phyloP scores from a whole-genome alignment of 768 basidiomycete species.

The Gloeopeniophorella convolvens region DNA sequence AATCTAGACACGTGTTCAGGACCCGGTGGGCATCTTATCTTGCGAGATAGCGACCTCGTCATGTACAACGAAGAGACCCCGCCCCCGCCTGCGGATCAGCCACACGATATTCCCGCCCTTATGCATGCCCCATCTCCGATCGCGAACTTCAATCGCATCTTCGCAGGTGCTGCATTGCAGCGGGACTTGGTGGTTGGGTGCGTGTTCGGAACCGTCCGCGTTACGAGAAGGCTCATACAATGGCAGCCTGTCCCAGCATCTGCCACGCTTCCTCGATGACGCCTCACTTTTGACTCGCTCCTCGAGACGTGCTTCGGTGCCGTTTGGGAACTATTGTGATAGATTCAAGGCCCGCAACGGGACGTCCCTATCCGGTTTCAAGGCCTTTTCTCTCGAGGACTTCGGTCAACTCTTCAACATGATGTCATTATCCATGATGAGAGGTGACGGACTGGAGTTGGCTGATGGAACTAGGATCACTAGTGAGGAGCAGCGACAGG shows the following conservation, averaged over 20 bases:
- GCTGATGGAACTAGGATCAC: not conserved
- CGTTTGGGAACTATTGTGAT: not conserved
- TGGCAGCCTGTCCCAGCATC: not conserved
- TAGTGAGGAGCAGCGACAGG: not conserved
- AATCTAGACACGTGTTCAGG: not conserved
- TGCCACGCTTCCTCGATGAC: not conserved
- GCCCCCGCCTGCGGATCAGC: not conserved
- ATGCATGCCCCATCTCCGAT: not conserved
- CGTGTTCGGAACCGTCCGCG: not conserved
- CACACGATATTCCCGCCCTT: not conserved
- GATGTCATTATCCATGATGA: not conserved
- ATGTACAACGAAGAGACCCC: not conserved
- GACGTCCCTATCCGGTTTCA: not conserved
- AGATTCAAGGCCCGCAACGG: not conserved
- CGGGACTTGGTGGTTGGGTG: not conserved
- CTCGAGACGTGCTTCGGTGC: not conserved
- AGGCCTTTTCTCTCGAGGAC: not conserved
- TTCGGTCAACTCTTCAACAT: not conserved
- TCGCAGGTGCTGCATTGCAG: not conserved
- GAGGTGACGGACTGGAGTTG: not conserved
- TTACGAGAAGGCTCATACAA: not conserved
- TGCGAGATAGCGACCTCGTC: not conserved
- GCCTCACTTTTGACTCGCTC: not conserved
- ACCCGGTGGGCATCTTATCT: slow-evolving; percentile 1
- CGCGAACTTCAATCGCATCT: not conserved